These are phyloP conservation scores for Chlamydomonas sp. DNA, from an alignment of 139 green algal species.

Conservation along the genomic window DNA sequence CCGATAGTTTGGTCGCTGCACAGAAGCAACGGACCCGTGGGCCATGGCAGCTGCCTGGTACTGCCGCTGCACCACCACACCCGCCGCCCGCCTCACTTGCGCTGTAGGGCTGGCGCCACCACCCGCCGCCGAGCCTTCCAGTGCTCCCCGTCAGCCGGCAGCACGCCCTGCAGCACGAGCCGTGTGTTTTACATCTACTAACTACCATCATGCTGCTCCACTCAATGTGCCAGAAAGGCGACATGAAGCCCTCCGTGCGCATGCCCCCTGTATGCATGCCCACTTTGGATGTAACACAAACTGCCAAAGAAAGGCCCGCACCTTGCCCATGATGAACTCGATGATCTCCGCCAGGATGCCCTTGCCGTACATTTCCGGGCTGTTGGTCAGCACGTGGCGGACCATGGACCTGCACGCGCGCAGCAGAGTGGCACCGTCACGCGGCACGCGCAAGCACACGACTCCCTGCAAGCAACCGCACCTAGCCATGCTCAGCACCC, in stretches of 20 bases:
- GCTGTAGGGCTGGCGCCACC: constrained; percentile 86
- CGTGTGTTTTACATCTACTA: background rate
- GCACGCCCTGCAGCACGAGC: constrained; percentile 67
- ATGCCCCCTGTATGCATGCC: background rate
- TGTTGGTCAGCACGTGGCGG: constrained; percentile 85
- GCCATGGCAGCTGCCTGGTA: no score
- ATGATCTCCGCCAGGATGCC: constrained; percentile 89
- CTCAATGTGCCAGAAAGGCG: no score
- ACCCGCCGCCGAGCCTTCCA: constrained; percentile 75
- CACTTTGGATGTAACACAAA: background rate
- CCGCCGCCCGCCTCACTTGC: constrained; percentile 54
- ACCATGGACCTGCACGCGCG: constrained; percentile 11
- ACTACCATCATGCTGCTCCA: background rate
- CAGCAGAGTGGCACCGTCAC: no score
- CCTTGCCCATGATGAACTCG: constrained; percentile 92
- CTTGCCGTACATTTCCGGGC: constrained; percentile 91
- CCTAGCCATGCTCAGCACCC: no score
- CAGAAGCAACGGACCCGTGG: no score
- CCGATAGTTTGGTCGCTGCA: no score
- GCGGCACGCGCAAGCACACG: no score
- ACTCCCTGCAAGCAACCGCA: no score
- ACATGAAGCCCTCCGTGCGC: no score
- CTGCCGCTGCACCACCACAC: constrained; percentile 37
- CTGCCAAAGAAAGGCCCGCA: background rate
- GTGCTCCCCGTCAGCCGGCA: constrained; percentile 91